Evolutionary conservation across 139 green algal species (phyloP), one percentile per base, ranked within the genome.

Genomic region (Closterium sp.): DNA sequence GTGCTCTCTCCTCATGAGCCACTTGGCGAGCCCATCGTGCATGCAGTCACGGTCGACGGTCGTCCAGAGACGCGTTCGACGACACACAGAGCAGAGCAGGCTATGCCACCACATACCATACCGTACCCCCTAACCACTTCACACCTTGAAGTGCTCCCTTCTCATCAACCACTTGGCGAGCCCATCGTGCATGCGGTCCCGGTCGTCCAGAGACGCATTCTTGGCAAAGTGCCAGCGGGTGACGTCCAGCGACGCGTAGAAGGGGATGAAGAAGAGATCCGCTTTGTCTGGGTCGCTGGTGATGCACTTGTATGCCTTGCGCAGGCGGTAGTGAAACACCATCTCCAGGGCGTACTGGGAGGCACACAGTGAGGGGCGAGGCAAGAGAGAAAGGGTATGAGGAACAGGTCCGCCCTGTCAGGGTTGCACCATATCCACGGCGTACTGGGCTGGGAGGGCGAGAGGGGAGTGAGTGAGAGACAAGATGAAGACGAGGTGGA

Each of bases 261-360:
- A 93, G 13, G 90, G 90, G 32, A 93, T 88, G 87, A 91, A 93
- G 87, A 93, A 93, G 31, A 91, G 29, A 19, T 88, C 85, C 5
- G 85, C 90, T 22, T 91, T 90, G n/a, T 70, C 85, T 9, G 90
- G 90, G 30, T 93, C 90, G 85, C 22, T 32, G 10, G 79, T 91
- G 24, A 93, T 34, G 70, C 90, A 93, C 28, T 31, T 34, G 87
- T 93, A 93, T 19, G 85, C 73, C 85, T 50, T 91, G 21, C 31
- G 50, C 90, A 93, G 90, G 13, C 90, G 27, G 79, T 70, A 29
- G 90, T 91, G 79, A 30, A 93, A 90, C 24, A 90, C n/a, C 29
- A 93, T 24, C 85, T 93, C 90, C 70, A 93, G 70, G 5, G 89
- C 85, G 86, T 92, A 92, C 89, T 92, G 89, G 9, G 22, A 24